Conservation (phyloP, 148 eudicot species). For the Arctostaphylos glauca region DNA sequence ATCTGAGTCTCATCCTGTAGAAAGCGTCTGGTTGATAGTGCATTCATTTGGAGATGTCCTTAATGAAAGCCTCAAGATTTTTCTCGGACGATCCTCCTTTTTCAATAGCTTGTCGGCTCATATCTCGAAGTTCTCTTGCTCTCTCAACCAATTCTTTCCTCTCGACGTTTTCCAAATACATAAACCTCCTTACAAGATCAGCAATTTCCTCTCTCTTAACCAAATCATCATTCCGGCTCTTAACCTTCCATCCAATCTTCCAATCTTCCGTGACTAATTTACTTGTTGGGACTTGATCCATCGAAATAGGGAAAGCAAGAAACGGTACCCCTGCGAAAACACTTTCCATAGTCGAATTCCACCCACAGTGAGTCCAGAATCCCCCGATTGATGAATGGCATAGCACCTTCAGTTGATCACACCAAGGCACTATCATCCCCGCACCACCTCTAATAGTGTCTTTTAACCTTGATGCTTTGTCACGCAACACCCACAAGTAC, state of each 20-base stretch:
- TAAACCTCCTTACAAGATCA: slow-evolving; percentile 27
- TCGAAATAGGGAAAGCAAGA: slow-evolving; percentile 31
- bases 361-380: slow-evolving; percentile 41
- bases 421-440: slow-evolving; percentile 36
- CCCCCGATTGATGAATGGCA: slow-evolving; percentile 38
- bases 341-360: slow-evolving; percentile 37
- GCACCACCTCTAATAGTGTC: background rate
- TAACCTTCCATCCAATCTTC: slow-evolving; percentile 41
- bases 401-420: slow-evolving; percentile 43
- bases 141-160: slow-evolving; percentile 23
- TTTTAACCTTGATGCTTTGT: slow-evolving; percentile 5
- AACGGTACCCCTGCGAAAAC: slow-evolving; percentile 32
- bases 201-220: slow-evolving; percentile 27
- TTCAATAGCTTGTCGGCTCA: slow-evolving; percentile 21
- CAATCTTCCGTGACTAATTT: slow-evolving; percentile 41
- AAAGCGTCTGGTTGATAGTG: background rate
- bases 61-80: slow-evolving; percentile 12
- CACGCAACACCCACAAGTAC: slow-evolving; percentile 31
- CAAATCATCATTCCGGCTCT: slow-evolving; percentile 15
- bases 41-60: background rate
- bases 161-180: slow-evolving; percentile 32
- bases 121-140: slow-evolving; percentile 8
- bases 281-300: slow-evolving; percentile 31
- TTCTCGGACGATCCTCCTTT: slow-evolving; percentile 25
- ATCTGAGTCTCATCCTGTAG: no score